Conservation (phyloP, 345 rosid species). For the Rhizophora mangle region DNA sequence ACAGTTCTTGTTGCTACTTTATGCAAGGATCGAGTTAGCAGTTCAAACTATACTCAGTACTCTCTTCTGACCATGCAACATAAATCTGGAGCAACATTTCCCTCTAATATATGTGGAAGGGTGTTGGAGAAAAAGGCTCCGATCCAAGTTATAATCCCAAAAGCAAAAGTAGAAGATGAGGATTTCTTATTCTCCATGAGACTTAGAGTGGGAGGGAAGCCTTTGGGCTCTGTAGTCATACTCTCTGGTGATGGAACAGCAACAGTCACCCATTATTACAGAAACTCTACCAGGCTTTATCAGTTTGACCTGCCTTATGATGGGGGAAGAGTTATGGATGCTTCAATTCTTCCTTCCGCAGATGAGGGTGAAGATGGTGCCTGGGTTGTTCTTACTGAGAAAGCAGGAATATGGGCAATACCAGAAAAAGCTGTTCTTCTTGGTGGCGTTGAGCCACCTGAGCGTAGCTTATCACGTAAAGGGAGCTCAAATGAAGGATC, state of each 20-base stretch:
- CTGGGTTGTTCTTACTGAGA: conserved; percentile 89
- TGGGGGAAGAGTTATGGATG: conserved; percentile 96
- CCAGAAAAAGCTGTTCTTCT: conserved; percentile 80
- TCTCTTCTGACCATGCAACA: conserved; percentile 84
- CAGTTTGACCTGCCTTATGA: conserved; percentile 92
- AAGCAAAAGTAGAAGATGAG: conserved; percentile 94
- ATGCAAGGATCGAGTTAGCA: conserved; percentile 82
- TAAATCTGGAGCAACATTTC: conserved; percentile 45
- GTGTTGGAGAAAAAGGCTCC: conserved; percentile 86
- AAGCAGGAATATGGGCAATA: conserved; percentile 97
- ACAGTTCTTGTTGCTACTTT: conserved; percentile 86
- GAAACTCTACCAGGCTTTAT: conserved; percentile 70
- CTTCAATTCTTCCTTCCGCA: conserved; percentile 72
- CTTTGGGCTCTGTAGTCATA: conserved; percentile 78
- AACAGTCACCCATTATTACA: conserved; percentile 71
- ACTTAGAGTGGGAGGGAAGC: conserved; percentile 82
- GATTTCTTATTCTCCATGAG: conserved; percentile 84
- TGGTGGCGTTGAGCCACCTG: conserved; percentile 96
- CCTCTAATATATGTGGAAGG: conserved; percentile 44
- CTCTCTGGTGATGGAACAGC: conserved; percentile 96
- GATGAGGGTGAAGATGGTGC: conserved; percentile 80
- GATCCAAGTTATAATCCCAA: conserved; percentile 89
- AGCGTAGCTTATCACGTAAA: conserved; percentile 82
- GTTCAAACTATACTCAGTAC: conserved; percentile 93
- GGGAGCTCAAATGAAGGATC: conserved; percentile 85